These are phyloP conservation scores for Candida palmyrensis DNA, from an alignment of 805 yeast genomes.

Conservation along the genomic window DNA sequence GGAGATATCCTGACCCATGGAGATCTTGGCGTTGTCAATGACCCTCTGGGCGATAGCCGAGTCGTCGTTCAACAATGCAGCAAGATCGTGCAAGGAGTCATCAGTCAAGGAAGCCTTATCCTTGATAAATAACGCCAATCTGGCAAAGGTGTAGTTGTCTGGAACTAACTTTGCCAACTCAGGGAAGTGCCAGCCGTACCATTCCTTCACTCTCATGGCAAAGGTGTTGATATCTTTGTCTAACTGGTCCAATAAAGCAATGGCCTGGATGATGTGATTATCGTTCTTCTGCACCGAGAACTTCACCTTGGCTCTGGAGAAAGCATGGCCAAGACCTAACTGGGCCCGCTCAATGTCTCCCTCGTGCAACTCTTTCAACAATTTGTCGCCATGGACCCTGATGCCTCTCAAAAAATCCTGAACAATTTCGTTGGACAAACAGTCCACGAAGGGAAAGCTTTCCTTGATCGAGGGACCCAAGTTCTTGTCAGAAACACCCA, in stretches of 20 bases:
- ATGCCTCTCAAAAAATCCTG: conserved; percentile 95
- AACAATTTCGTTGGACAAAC: conserved; percentile 84
- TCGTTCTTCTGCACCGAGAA: conserved; percentile 98
- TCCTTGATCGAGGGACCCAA: conserved; percentile 97
- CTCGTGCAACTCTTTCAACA: conserved; percentile 84
- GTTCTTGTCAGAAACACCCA: conserved; percentile 92
- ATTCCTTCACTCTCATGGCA: conserved; percentile 95
- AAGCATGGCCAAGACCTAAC: conserved; percentile 98
- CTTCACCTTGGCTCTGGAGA: conserved; percentile 98
- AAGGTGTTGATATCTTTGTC: conserved; percentile 98
- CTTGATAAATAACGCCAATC: conserved; percentile 72
- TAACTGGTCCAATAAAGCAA: conserved; percentile 93
- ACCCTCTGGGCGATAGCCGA: conserved; percentile 85
- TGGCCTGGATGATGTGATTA: conserved; percentile 98
- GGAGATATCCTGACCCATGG: conserved; percentile 98
- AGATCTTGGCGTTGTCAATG: conserved; percentile 91
- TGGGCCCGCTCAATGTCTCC: conserved; percentile 98
- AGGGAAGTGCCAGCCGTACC: conserved; percentile 99
- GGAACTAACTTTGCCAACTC: conserved; percentile 89
- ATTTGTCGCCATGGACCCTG: conserved; percentile 83
- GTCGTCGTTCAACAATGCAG: conserved; percentile 86
- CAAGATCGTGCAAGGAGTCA: conserved; percentile 90
- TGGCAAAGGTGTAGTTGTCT: conserved; percentile 84
- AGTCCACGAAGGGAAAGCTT: conserved; percentile 80
- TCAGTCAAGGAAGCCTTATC: conserved; percentile 86